These are phyloP conservation scores for Dinochytrium kinnereticum DNA, from an alignment of 371 early-diverging fungal genomes.

Conservation along the genomic window DNA sequence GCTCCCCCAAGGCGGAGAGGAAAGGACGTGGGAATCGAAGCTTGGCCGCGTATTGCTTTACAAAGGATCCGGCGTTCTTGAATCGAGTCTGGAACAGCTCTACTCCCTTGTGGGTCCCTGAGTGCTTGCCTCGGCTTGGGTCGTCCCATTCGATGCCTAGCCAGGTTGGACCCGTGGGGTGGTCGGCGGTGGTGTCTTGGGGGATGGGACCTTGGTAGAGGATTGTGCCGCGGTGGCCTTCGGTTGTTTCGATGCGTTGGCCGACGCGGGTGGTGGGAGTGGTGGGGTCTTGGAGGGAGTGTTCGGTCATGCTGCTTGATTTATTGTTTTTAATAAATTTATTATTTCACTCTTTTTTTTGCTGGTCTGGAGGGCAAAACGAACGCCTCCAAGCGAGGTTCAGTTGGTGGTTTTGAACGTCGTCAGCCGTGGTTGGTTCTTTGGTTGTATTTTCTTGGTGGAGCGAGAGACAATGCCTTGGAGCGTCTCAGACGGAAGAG, in stretches of 20 bases:
- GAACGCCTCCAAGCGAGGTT: too few species aligned
- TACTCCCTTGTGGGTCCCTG: conserved; percentile 67
- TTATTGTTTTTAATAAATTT: too few species aligned
- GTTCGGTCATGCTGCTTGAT: too few species aligned
- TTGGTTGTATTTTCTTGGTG: too few species aligned
- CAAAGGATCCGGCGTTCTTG: conserved; percentile 77
- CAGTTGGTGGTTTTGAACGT: too few species aligned
- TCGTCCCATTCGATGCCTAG: conserved; percentile 92
- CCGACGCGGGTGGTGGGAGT: background rate
- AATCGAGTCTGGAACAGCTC: conserved; percentile 72
- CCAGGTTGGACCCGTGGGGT: conserved; percentile 69
- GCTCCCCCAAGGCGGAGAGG: conserved; percentile 58
- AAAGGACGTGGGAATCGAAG: conserved; percentile 43
- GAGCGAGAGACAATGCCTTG: too few species aligned
- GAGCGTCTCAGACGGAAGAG: too few species aligned
- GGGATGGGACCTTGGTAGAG: background rate
- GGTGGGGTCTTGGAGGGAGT: background rate
- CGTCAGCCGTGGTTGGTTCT: too few species aligned
- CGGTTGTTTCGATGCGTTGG: background rate
- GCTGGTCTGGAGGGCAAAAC: too few species aligned
- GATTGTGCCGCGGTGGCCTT: background rate
- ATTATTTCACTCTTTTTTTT: too few species aligned
- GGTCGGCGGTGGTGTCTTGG: background rate
- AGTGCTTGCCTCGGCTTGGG: conserved; percentile 79
- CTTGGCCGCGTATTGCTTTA: conserved; percentile 40